phyloP scores from a whole-genome alignment of 202 grass and related monocot species.

The Bolboschoenoplectus hybrid region DNA sequence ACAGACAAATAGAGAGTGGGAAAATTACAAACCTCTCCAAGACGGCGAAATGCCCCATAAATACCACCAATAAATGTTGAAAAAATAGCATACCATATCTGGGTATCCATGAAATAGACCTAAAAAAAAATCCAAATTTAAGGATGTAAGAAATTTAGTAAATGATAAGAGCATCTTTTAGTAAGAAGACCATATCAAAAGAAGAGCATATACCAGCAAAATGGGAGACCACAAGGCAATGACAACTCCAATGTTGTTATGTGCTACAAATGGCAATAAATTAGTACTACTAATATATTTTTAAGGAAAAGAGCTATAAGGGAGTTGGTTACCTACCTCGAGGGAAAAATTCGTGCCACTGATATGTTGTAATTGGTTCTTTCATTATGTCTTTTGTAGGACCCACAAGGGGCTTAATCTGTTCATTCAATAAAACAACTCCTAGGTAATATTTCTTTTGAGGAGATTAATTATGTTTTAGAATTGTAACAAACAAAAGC shows the following conservation, averaged over 20 bases:
- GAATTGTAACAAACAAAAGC: constrained; percentile 15
- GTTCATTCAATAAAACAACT: constrained; percentile 34
- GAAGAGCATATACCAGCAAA: constrained; percentile 64
- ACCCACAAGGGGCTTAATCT: constrained; percentile 92
- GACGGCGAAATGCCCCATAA: constrained; percentile 93
- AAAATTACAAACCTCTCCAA: constrained; percentile 78
- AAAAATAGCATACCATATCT: constrained; percentile 99
- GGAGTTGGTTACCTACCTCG: constrained; percentile 60
- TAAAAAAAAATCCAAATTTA: constrained; percentile 43
- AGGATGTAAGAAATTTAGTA: constrained; percentile 19
- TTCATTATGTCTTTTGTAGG: constrained; percentile 94
- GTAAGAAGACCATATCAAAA: constrained; percentile 21
- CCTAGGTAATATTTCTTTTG: background rate
- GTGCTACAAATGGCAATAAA: constrained; percentile 62
- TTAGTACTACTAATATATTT: constrained; percentile 27
- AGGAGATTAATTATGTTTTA: constrained; percentile 23
- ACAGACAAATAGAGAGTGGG: background rate
- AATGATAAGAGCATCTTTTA: constrained; percentile 7
- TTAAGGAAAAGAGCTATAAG: constrained; percentile 36
- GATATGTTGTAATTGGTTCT: constrained; percentile 57
- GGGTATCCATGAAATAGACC: constrained; percentile 99
- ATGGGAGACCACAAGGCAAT: constrained; percentile 97
- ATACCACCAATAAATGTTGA: constrained; percentile 95
- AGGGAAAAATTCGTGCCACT: constrained; percentile 98
- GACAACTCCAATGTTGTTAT: constrained; percentile 88